phyloP scores from a whole-genome alignment of 2,329 filamentous ascomycete species.

The Cordyceps cicadae region DNA sequence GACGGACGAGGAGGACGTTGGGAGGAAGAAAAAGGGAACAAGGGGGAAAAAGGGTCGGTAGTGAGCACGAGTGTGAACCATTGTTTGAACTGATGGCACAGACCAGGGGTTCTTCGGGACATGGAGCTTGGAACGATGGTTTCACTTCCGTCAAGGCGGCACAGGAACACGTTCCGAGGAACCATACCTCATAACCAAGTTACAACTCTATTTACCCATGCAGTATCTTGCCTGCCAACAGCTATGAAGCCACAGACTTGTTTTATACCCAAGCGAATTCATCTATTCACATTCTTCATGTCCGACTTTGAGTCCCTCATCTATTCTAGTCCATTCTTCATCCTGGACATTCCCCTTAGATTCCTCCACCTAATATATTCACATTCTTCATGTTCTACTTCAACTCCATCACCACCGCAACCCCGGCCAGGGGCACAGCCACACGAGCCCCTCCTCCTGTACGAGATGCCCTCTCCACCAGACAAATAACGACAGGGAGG shows the following conservation, averaged over 20 bases:
- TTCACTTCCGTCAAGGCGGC: not conserved
- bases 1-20: slow-evolving; percentile 7
- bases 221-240: not conserved
- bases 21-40: slow-evolving; percentile 1
- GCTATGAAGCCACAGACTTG: not conserved
- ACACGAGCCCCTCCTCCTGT: not conserved
- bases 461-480: not conserved
- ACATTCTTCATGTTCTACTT: no score
- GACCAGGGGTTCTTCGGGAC: not conserved
- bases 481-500: not conserved
- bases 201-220: not conserved
- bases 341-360: no score
- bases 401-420: not conserved
- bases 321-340: no score
- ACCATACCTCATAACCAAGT: not conserved
- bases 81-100: not conserved
- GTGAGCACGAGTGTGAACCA: not conserved
- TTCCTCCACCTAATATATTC: not conserved
- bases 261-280: no score
- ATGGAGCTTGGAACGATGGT: not conserved
- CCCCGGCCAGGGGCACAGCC: not conserved
- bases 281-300: no score
- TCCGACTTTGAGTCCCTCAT: no score
- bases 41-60: not conserved
- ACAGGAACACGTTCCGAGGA: not conserved